Evolutionary conservation across 2,329 filamentous ascomycete genomes (phyloP), one percentile per base, ranked within the genome.

Genomic region (Aspergillus sp.): DNA sequence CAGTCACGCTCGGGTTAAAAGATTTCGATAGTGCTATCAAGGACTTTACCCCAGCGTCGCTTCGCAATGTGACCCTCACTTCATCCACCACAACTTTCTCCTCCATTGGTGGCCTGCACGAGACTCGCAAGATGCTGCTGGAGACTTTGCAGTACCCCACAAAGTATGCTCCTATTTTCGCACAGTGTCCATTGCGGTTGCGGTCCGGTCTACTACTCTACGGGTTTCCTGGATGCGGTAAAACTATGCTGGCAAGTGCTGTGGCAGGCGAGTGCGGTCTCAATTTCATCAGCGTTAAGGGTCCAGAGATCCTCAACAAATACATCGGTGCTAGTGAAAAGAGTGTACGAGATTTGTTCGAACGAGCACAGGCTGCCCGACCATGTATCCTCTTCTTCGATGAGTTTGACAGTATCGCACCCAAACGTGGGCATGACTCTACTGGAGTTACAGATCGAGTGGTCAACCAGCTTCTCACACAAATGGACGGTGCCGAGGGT

Each of bases 281-380:
- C 60, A 99, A 99, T 75, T 99, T 99, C 76, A 99, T 99, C 75
- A 93, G 89, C 41, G 95, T 99, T 69, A 99, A 99, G 77, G 95
- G 95, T 0, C 95, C 95, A 0, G 96, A 99, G 74, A 98, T 99
- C 58, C 79, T 99, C 55, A 99, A 99, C 81, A 99, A 99, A 77
- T 99, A 99, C 74, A 99, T 99, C 58, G 95, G 95, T 70, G 95
- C 95, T 0, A 96, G 90, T 27, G 95, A 99, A 70, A 99, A 99
- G 81, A 92, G 88, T 60, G 93, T 99, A 6, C 87, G 96, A 43
- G 95, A 99, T 73, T 81, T 99, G 1, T 99, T 99, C 69, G 93
- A 96, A 71, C 86, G 95, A 43, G 95, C 95, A 0, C 87, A 77
- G 53, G 93, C 95, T 3, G 95, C 95, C 4, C 87, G 89, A 59